A percentile compares a stretch with the other conserved stretches of the same genome.
Evolutionary conservation across 2,329 filamentous ascomycete genomes (phyloP).

Genomic region (Neofusicoccum kwambonambiense): DNA sequence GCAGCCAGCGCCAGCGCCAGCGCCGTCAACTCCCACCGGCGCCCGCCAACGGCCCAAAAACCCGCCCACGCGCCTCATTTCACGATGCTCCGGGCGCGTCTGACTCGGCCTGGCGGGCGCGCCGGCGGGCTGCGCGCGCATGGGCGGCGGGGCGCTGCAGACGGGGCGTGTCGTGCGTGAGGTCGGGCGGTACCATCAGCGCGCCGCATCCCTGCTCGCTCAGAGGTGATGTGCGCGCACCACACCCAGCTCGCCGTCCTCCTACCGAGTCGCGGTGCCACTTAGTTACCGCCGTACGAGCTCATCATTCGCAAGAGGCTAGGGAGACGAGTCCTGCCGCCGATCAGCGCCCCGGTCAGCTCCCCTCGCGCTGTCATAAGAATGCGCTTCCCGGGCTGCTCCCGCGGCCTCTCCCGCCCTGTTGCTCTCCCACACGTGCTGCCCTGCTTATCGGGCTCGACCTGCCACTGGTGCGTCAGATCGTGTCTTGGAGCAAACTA

Average conservation of each 20-base stretch:
- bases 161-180: not conserved
- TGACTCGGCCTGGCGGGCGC: not conserved
- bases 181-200: conserved; percentile 8
- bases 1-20: not conserved
- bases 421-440: not conserved
- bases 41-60: not conserved
- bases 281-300: conserved; percentile 16
- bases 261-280: conserved; percentile 15
- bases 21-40: not conserved
- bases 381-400: not conserved
- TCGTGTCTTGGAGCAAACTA: not conserved
- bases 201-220: conserved; percentile 9
- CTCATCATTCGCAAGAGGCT: conserved; percentile 14
- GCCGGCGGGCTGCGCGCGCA: too few species aligned
- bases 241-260: conserved; percentile 12
- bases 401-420: not conserved
- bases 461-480: not conserved
- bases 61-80: not conserved
- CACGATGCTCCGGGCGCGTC: not conserved
- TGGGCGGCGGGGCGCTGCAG: not conserved
- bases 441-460: not conserved
- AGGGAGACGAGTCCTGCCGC: conserved; percentile 1
- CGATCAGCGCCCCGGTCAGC: not conserved
- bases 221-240: conserved; percentile 12
- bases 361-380: not conserved